Conservation (phyloP, 208 protist species). For the Trypanosoma vivax region DNA sequence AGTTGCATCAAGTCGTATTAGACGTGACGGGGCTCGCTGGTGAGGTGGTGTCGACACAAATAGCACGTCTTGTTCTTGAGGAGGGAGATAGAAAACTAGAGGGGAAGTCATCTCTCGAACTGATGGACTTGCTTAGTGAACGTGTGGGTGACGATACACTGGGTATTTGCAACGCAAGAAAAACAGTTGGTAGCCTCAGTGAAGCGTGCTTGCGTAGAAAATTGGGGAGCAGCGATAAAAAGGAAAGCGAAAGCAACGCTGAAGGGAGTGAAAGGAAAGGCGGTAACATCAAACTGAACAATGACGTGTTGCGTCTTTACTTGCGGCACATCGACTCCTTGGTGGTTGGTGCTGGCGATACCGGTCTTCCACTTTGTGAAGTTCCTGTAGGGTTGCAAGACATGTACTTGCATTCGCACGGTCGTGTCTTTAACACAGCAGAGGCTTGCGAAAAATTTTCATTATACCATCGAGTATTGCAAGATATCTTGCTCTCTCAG, state of each 20-base stretch:
- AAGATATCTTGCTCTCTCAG: too few relatives aligned
- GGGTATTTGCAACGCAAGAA: slow-evolving; percentile 31
- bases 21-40: neutral
- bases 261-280: too few relatives aligned
- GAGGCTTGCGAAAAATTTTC: slow-evolving; percentile 4
- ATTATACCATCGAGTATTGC: slow-evolving; percentile 8
- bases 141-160: slow-evolving; percentile 7
- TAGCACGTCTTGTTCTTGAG: slow-evolving; percentile 20
- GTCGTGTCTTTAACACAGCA: slow-evolving; percentile 17
- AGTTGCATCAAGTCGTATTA: neutral
- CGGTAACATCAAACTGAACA: too few relatives aligned
- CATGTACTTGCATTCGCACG: slow-evolving; percentile 18
- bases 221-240: neutral
- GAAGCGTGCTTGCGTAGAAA: neutral
- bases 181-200: slow-evolving; percentile 41
- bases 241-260: too few relatives aligned
- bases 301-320: neutral
- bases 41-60: neutral
- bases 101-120: slow-evolving; percentile 12
- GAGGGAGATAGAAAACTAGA: slow-evolving; percentile 11
- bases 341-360: neutral
- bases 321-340: slow-evolving; percentile 2
- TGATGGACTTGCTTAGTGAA: neutral
- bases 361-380: slow-evolving; percentile 4
- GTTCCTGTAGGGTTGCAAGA: slow-evolving; percentile 1